phyloP scores from a whole-genome alignment of 2,329 filamentous ascomycete species.

The Fusarium drepaniforme region DNA sequence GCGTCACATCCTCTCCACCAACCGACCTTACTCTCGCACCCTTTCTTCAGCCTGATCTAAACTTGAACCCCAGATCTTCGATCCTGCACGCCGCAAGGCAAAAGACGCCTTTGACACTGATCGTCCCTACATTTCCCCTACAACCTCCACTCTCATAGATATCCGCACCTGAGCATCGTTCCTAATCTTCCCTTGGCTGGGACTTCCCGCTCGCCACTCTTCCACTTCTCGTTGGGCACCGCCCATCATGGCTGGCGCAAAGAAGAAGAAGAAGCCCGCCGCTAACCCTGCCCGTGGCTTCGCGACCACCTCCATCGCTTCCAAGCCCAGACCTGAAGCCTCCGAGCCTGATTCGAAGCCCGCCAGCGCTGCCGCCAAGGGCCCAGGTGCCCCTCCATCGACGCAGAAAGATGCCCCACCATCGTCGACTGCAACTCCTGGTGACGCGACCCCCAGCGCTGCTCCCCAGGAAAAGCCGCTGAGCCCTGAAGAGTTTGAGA shows the following conservation, averaged over 20 bases:
- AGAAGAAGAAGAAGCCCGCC: constrained; percentile 93
- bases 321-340: constrained; percentile 78
- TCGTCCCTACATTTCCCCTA: background rate
- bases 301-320: constrained; percentile 92
- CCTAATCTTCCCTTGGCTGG: background rate
- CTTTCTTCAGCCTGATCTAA: constrained; percentile 14
- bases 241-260: constrained; percentile 72
- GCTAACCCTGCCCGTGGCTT: constrained; percentile 92
- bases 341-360: constrained; percentile 51
- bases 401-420: constrained; percentile 46
- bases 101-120: background rate
- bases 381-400: constrained; percentile 48
- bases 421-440: constrained; percentile 41
- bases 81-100: constrained; percentile 4
- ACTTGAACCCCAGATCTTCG: constrained; percentile 8
- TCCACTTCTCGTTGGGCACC: constrained; percentile 4
- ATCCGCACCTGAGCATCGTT: background rate
- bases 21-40: constrained; percentile 20
- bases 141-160: constrained; percentile 6
- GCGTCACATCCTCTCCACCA: constrained; percentile 39
- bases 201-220: constrained; percentile 4
- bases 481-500: constrained; percentile 90
- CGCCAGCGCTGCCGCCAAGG: constrained; percentile 29
- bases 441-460: constrained; percentile 36
- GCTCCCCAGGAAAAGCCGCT: constrained; percentile 61